Evolutionary conservation across 768 basidiomycete species (phyloP).

Genomic region (Ephemerocybe angulata): DNA sequence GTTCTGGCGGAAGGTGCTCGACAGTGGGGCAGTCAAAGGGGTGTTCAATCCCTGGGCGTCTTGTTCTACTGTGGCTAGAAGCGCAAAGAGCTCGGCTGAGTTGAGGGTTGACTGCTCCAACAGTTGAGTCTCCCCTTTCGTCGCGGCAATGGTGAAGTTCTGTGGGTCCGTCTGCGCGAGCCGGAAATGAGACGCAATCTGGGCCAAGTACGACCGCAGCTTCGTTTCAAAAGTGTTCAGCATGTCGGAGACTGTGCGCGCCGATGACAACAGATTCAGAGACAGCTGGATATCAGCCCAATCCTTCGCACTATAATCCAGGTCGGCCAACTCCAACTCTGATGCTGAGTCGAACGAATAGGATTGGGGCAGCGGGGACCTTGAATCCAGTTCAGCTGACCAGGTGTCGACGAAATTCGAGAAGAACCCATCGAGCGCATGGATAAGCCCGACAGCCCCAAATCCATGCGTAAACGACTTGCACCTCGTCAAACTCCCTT

Average conservation of each 20-base stretch:
- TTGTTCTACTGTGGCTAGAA: slow-evolving; percentile 53
- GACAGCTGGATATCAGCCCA: slow-evolving; percentile 84
- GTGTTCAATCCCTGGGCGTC: slow-evolving; percentile 24
- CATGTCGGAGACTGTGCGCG: slow-evolving; percentile 67
- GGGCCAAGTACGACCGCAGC: slow-evolving; percentile 54
- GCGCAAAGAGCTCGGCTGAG: slow-evolving; percentile 64
- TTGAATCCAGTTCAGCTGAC: slow-evolving; percentile 48
- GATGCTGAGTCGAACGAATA: slow-evolving; percentile 27
- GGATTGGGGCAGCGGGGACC: slow-evolving; percentile 28
- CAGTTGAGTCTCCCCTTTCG: slow-evolving; percentile 67
- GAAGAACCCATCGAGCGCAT: slow-evolving; percentile 70
- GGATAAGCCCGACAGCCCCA: slow-evolving; percentile 68
- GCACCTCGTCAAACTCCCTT: slow-evolving; percentile 76
- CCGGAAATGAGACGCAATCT: slow-evolving; percentile 58
- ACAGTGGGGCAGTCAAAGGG: slow-evolving; percentile 14
- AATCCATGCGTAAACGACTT: slow-evolving; percentile 86
- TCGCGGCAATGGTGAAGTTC: slow-evolving; percentile 52
- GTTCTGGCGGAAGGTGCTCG: slow-evolving; percentile 28
- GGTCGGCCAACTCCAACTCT: slow-evolving; percentile 65
- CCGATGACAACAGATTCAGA: slow-evolving; percentile 80
- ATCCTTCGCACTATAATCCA: slow-evolving; percentile 87
- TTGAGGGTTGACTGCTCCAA: slow-evolving; percentile 84
- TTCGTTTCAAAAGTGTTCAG: slow-evolving; percentile 67
- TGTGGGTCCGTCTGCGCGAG: slow-evolving; percentile 51
- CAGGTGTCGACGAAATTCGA: slow-evolving; percentile 65